These are phyloP conservation scores for Xylariaceae sp. DNA, from an alignment of 2,329 filamentous ascomycete genomes.

Conservation along the genomic window DNA sequence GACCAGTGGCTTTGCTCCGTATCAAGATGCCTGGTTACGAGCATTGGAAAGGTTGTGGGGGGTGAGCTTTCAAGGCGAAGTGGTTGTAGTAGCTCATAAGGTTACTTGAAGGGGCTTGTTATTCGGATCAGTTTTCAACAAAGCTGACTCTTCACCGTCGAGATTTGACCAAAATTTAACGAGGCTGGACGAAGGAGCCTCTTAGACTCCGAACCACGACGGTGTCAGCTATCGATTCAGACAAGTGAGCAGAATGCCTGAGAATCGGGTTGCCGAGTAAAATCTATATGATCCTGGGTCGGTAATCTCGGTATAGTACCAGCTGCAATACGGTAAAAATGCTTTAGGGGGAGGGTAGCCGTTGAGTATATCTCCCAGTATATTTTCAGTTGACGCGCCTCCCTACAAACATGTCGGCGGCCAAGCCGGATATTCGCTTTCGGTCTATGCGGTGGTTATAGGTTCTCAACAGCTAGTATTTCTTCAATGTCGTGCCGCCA, in stretches of 20 bases:
- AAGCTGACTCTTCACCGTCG: slow-evolving; percentile 8
- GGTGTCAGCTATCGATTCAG: slow-evolving; percentile 8
- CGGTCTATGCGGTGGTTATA: slow-evolving; percentile 3
- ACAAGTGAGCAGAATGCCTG: slow-evolving; percentile 2
- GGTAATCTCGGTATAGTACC: slow-evolving; percentile 10
- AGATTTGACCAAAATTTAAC: slow-evolving; percentile 6
- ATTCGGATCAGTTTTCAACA: slow-evolving; percentile 7
- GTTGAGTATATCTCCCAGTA: slow-evolving; percentile 7
- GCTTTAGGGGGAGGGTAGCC: slow-evolving; percentile 10
- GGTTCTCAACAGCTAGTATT: slow-evolving; percentile 11
- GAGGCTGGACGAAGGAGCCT: slow-evolving; percentile 5
- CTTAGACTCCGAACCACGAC: slow-evolving; percentile 5
- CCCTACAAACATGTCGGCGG: slow-evolving; percentile 11
- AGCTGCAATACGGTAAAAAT: slow-evolving; percentile 7
- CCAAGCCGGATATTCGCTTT: slow-evolving; percentile 7
- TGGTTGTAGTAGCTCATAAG: slow-evolving; percentile 15
- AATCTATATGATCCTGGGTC: slow-evolving; percentile 8
- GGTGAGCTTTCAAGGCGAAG: slow-evolving; percentile 21
- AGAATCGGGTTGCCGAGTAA: slow-evolving; percentile 5
- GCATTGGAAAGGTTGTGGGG: slow-evolving; percentile 50
- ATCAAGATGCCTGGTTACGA: slow-evolving; percentile 57
- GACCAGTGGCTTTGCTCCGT: slow-evolving; percentile 59
- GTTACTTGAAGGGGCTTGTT: slow-evolving; percentile 18
- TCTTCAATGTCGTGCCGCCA: slow-evolving; percentile 14
- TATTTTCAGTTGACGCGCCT: slow-evolving; percentile 10